Conservation (phyloP, 176 grass and related monocot species). For the Zizania latifolia region DNA sequence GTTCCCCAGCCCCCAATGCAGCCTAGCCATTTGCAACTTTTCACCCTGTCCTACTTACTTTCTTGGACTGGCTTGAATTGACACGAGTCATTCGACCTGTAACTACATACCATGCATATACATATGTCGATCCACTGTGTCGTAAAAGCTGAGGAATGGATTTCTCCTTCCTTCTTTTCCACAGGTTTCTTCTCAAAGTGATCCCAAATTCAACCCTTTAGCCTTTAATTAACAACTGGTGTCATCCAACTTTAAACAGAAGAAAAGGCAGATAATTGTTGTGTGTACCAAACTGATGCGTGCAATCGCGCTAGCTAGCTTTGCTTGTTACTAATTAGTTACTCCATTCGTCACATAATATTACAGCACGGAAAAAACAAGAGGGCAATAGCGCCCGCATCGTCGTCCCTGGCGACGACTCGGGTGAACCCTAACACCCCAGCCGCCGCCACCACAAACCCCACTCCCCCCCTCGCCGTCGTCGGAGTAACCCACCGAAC, state of each 20-base stretch:
- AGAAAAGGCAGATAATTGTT: slow-evolving; percentile 15
- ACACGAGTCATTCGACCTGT: slow-evolving; percentile 7
- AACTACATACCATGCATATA: too few species aligned
- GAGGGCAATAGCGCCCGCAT: too few species aligned
- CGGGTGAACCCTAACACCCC: too few species aligned
- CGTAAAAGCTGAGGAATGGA: slow-evolving; percentile 36
- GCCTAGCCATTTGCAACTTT: slow-evolving; percentile 24
- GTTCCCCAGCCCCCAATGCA: slow-evolving; percentile 15
- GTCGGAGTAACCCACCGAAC: too few species aligned
- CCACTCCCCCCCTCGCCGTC: too few species aligned
- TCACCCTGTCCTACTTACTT: neutral
- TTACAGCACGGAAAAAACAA: too few species aligned
- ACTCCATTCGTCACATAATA: too few species aligned
- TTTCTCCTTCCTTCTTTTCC: slow-evolving; percentile 29
- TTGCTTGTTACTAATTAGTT: neutral
- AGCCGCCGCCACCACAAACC: too few species aligned
- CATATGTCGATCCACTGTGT: too few species aligned
- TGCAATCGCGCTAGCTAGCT: too few species aligned
- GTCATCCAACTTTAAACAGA: slow-evolving; percentile 49
- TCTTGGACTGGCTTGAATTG: neutral
- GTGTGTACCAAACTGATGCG: slow-evolving; percentile 23
- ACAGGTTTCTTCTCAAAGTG: slow-evolving; percentile 33
- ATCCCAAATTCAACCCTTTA: slow-evolving; percentile 69
- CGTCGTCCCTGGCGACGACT: too few species aligned
- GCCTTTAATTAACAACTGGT: slow-evolving; percentile 35